phyloP scores from a whole-genome alignment of 495 filamentous ascomycete genomes.

The Podospora didyma region DNA sequence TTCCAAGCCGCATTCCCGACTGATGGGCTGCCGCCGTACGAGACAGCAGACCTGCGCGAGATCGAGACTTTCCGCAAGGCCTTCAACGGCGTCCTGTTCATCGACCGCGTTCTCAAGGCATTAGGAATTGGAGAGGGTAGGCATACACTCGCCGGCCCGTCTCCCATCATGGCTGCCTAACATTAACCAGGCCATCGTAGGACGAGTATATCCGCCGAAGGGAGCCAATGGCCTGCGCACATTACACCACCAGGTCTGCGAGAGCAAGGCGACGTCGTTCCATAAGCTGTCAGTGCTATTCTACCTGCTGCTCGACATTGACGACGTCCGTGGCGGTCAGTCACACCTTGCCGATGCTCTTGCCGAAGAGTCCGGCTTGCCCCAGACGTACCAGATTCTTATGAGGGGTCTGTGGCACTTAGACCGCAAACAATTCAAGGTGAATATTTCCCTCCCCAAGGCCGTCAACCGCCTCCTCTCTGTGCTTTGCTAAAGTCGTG shows the following conservation, averaged over 20 bases:
- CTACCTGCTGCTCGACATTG: conserved; percentile 75
- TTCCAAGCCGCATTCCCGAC: conserved; percentile 63
- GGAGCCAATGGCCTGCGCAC: conserved; percentile 58
- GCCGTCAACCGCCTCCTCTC: too few relatives aligned
- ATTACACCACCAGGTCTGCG: conserved; percentile 61
- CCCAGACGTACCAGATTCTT: conserved; percentile 66
- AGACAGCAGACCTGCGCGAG: conserved; percentile 49
- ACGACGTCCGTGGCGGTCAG: conserved; percentile 40
- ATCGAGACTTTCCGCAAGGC: conserved; percentile 59
- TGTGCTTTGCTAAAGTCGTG: background rate
- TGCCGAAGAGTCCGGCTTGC: conserved; percentile 46
- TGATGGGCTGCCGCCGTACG: conserved; percentile 59
- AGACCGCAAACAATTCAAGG: conserved; percentile 65
- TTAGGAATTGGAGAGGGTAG: conserved; percentile 66
- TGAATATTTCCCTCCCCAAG: conserved; percentile 24
- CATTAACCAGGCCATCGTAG: conserved; percentile 26
- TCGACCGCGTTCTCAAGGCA: conserved; percentile 67
- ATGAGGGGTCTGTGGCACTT: conserved; percentile 80
- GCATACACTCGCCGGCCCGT: conserved; percentile 1
- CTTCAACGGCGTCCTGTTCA: conserved; percentile 65
- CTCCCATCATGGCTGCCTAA: background rate
- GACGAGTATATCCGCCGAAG: conserved; percentile 65
- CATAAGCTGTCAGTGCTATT: conserved; percentile 76
- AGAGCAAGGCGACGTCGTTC: conserved; percentile 55
- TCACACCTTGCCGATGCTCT: conserved; percentile 51